Base-by-base conservation (phyloP, 2,329 filamentous ascomycete genomes). In the Periconia sp. region DNA sequence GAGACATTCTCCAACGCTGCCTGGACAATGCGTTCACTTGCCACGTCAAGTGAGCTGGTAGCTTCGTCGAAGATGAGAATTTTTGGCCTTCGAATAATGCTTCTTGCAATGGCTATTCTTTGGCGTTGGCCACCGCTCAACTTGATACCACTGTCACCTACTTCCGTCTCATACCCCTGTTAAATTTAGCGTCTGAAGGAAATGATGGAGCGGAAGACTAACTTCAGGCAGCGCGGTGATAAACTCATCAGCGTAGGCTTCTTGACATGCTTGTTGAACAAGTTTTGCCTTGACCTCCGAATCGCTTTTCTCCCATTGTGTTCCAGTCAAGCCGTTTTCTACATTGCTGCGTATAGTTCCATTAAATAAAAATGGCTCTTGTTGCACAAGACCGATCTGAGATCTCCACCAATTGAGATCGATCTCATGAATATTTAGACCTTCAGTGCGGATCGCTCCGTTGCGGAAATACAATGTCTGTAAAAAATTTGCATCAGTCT, bases 111-210 rank as follows among this genome's bases (percentile, higher is more conserved):
- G 1, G 70, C 68, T 16, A 74, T 50, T 8, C 72, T 56, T 45
- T 97, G 92, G 70, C 95, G 95, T 72, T 97, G 92, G 21, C 92
- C 92, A 64, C 92, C 92, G 41, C 89, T 95, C 9, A 97, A 79
- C 36, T 95, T 76, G 66, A 96, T 92, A 4, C 92, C 92, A 50
- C 89, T 85, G 69, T 96, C 90, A 40, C 92, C 94, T 12, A 96
- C 92, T 51, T 94, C 84, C 0, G 92, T 97, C 51, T 95, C 82
- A 60, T 97, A 97, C 1, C 88, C 88, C 63, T 96, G 21, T 21
- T 24, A 13, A 36, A 21, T 4, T 25, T 92, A 85, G 55, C 86
- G 82, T 22, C n/a, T 4, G 10, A 18, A 6, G 15, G 4, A 15
- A 13, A 19, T 7, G 6, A 13, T 11, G 17, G 7, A 10, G 16